Evolutionary conservation across 306 rosid genomes (phyloP), one percentile per base, ranked within the genome.

Genomic region (Hippophae gyantsensis): DNA sequence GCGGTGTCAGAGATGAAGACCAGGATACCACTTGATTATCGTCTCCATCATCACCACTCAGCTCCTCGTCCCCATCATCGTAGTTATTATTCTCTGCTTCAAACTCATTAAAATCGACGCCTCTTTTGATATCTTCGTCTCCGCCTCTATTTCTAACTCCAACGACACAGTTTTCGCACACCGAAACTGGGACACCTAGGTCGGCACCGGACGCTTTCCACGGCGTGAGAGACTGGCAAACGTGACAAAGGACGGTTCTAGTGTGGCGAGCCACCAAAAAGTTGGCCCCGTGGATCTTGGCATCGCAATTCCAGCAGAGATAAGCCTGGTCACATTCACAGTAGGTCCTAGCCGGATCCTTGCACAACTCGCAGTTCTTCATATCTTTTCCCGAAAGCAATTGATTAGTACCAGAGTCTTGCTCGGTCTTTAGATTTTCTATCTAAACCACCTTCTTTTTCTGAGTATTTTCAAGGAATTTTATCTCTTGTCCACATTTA

Each of bases 281-380:
- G 61, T 88, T 88, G 32, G 94, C 94, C 3, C 82, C 77, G 72
- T 88, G 96, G 7, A 88, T 89, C 75, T 71, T 80, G 5, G 77
- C 78, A 63, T 88, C 96, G 74, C 96, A 88, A 71, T 58, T 67
- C 96, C 94, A 88, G 71, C 96, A 88, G 9, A 88, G 49, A 64
- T 74, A 80, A 0, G 96, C 96, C 69, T 79, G 77, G 71, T 88
- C 96, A 0, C 94, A 80, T 52, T 88, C 90, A 43, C 96, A 88
- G 79, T 65, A 81, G 53, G 81, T 71, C 59, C 80, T 69, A 3
- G 96, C 88, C 55, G 76, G 81, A 48, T 49, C 64, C 68, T 75
- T 79, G 69, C 96, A 88, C 0, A 88, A 75, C 66, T 85, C 96
- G 49, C 96, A 88, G 27, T 61, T 78, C 78, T 81, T 86, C 90